These are phyloP conservation scores for Zygnema circumcarinatum DNA, from an alignment of 139 green algal genomes.

Conservation along the genomic window DNA sequence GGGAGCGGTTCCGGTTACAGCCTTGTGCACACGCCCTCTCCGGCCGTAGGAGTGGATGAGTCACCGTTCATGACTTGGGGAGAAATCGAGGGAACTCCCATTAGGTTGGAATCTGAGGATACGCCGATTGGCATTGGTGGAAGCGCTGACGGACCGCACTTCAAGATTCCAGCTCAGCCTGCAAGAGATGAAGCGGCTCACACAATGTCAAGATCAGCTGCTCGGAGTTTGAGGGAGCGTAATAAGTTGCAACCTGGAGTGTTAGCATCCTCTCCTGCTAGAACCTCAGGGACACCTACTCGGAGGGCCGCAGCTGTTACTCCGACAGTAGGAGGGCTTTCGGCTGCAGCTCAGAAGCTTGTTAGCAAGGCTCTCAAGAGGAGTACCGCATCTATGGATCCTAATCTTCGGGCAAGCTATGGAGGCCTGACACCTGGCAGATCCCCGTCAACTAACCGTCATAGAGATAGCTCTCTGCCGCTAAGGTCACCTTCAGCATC, in stretches of 20 bases:
- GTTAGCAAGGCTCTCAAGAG: slow-evolving; percentile 43
- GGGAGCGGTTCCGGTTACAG: not conserved
- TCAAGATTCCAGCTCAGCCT: slow-evolving; percentile 52
- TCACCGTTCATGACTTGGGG: slow-evolving; percentile 68
- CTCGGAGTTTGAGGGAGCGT: slow-evolving; percentile 35
- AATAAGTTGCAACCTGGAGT: slow-evolving; percentile 9
- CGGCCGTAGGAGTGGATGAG: slow-evolving; percentile 55
- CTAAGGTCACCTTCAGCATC: slow-evolving; percentile 4
- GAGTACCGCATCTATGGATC: slow-evolving; percentile 37
- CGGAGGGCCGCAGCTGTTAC: not conserved
- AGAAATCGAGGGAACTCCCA: slow-evolving; percentile 61
- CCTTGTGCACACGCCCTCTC: slow-evolving; percentile 59
- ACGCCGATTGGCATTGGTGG: slow-evolving; percentile 51
- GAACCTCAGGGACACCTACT: not conserved
- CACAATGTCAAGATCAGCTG: slow-evolving; percentile 40
- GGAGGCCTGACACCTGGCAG: not conserved
- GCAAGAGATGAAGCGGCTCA: slow-evolving; percentile 23
- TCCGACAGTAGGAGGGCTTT: slow-evolving; percentile 3
- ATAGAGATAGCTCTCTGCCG: slow-evolving; percentile 7
- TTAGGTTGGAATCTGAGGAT: slow-evolving; percentile 61
- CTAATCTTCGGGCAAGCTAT: slow-evolving; percentile 49
- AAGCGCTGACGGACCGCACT: slow-evolving; percentile 42
- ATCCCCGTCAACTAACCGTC: not conserved
- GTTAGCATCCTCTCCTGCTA: slow-evolving; percentile 4
- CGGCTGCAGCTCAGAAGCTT: slow-evolving; percentile 57